These are phyloP conservation scores for Xanthoconium purpureum DNA, from an alignment of 768 basidiomycete genomes.

Conservation along the genomic window DNA sequence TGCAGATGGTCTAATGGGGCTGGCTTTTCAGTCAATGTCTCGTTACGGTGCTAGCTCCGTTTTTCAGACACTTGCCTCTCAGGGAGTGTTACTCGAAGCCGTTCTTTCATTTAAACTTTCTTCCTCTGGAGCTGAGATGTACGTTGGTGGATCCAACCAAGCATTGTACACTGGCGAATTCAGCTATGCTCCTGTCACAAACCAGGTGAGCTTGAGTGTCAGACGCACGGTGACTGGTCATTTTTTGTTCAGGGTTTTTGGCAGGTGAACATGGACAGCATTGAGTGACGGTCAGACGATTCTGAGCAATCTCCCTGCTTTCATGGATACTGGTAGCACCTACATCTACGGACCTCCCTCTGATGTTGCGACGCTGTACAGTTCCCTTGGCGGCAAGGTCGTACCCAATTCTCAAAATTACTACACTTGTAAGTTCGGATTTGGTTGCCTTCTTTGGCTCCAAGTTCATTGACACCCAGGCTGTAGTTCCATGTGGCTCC, in stretches of 20 bases:
- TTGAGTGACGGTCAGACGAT: background rate
- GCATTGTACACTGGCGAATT: conserved; percentile 37
- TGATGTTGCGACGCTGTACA: background rate
- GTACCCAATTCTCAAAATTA: conserved; percentile 15
- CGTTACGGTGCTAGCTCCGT: conserved; percentile 21
- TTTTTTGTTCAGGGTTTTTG: conserved; percentile 5
- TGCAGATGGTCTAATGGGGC: conserved; percentile 22
- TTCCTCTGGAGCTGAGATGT: conserved; percentile 31
- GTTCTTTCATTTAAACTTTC: conserved; percentile 25
- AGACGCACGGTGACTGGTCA: conserved; percentile 4
- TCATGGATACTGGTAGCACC: conserved; percentile 19
- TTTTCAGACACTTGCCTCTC: conserved; percentile 26
- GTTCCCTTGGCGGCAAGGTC: conserved; percentile 3
- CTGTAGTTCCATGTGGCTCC: conserved; percentile 27
- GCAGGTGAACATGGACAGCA: conserved; percentile 6
- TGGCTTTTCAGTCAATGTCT: conserved; percentile 31
- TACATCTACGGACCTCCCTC: background rate
- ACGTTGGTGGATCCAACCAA: conserved; percentile 39
- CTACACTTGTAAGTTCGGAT: conserved; percentile 29
- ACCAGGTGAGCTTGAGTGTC: conserved; percentile 10
- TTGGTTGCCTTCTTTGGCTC: background rate
- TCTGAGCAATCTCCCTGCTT: background rate
- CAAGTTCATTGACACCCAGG: background rate
- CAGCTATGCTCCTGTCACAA: conserved; percentile 28
- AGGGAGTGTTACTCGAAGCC: conserved; percentile 13